Base-by-base conservation (phyloP, 1,139 yeast genomes). In the Hemisphaericaspora xylofermentans region DNA sequence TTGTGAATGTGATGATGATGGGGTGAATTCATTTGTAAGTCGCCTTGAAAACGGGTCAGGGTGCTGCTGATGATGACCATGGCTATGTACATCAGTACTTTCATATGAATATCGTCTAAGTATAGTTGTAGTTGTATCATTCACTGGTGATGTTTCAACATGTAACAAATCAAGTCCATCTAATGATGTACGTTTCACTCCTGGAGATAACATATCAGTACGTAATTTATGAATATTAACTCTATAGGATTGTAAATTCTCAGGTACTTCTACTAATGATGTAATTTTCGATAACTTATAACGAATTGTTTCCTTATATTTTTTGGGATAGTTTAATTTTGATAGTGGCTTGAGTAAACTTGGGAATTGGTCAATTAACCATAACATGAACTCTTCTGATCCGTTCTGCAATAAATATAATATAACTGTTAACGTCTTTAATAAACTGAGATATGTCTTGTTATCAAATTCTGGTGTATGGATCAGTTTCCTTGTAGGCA, bases 341-440 rank as follows among this genome's bases (percentile, higher is more conserved):
- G 36, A 30, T 22, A 46, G 39, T 16, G 49, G 49, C 9, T 38
- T 39, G 7, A 46, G 31, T 10, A 39, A 10, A 1, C 14, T 19
- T 14, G 25, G 35, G 26, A 34, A 38, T n/a, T 40, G 39, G 3
- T 16, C 27, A n/a, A 46, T 46, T 13, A 62, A 45, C 73, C 73
- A 69, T 6, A 47, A 37, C 13, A 66, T 54, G 48, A 69, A 70
- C 25, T 51, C 59, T 5, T 46, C 53, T 6, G 73, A 63, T 1
- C 76, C 76, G 34, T 69, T 62, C 44, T 71, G 76, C 15, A 71
- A 43, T 14, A 69, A 45, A 42, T 65, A 69, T 27, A 64, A 52
- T 13, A 68, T 53, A 5, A 71, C 63, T 0, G 75, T 64, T 22
- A 69, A 51, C 5, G 69, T 54, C 44, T 71, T 71, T 34, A 67